Conservation (phyloP, 176 grass and related monocot species). For the Echinochloa phyllopogon region DNA sequence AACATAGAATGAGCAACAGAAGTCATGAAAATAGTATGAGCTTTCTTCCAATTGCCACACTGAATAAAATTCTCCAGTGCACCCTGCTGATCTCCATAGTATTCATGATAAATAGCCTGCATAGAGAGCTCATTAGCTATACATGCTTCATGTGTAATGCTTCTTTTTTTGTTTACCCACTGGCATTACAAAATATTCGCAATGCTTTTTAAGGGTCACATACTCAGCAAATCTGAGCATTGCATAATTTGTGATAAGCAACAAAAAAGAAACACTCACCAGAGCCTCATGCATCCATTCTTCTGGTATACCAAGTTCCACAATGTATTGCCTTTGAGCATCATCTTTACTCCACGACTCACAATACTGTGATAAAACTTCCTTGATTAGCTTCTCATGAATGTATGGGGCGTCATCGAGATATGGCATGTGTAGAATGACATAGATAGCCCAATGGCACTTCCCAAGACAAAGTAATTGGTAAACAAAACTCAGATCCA, state of each 20-base stretch:
- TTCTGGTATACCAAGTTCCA: conserved; percentile 81
- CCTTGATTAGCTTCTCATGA: conserved; percentile 78
- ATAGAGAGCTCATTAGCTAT: conserved; percentile 35
- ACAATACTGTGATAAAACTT: conserved; percentile 81
- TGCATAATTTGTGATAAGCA: conserved; percentile 30
- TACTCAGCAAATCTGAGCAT: conserved; percentile 8
- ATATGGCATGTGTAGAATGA: conserved; percentile 84
- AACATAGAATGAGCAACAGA: conserved; percentile 82
- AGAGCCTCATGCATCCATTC: conserved; percentile 93
- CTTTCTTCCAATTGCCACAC: conserved; percentile 79
- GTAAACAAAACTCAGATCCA: conserved; percentile 92
- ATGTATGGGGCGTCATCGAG: conserved; percentile 69
- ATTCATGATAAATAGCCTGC: conserved; percentile 87
- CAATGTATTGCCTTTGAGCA: conserved; percentile 73
- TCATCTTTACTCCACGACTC: conserved; percentile 83
- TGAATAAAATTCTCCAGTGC: conserved; percentile 85
- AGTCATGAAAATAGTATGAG: conserved; percentile 89
- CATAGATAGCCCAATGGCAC: conserved; percentile 94
- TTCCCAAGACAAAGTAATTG: conserved; percentile 82
- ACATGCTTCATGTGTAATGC: background rate
- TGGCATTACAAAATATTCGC: background rate
- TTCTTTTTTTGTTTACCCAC: conserved; percentile 23
- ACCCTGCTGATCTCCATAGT: conserved; percentile 63
- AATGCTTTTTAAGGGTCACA: background rate
- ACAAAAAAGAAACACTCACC: conserved; percentile 56